A percentile compares a stretch with the other conserved stretches of the same genome.
Evolutionary conservation across 768 basidiomycete species (phyloP).

Genomic region (Leucosporidium yakuticum): DNA sequence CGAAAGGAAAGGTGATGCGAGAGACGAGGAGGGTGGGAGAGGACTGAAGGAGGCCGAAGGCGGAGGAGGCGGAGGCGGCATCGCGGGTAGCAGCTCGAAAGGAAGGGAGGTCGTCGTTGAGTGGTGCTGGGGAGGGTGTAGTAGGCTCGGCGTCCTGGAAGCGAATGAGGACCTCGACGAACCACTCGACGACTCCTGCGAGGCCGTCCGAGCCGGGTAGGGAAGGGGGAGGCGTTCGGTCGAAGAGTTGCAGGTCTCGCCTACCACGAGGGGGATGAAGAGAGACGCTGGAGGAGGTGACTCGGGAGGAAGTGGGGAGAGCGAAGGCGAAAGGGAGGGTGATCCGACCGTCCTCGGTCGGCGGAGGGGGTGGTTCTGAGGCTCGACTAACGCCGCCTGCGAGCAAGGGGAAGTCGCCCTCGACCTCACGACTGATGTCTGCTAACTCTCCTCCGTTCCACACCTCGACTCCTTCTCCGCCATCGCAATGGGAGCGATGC

Average conservation of each 20-base stretch:
- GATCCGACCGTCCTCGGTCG: neutral
- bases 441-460: neutral
- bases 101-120: slow-evolving; percentile 3
- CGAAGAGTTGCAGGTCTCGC: neutral
- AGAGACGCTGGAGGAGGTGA: neutral
- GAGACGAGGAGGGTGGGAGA: neutral
- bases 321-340: neutral
- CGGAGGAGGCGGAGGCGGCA: neutral
- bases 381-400: neutral
- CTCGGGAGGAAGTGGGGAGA: neutral
- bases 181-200: neutral
- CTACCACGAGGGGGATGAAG: neutral
- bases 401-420: neutral
- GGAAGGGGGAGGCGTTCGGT: neutral
- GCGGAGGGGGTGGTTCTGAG: neutral
- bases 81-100: neutral
- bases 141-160: neutral
- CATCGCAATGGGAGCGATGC: neutral
- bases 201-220: neutral
- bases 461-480: neutral
- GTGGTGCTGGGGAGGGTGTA: neutral
- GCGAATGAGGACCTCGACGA: slow-evolving; percentile 4
- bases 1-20: slow-evolving; percentile 8
- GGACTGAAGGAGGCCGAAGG: neutral
- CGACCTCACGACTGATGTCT: neutral